Base-by-base conservation (phyloP, 805 yeast genomes). In the Metschnikowia dekortorum region DNA sequence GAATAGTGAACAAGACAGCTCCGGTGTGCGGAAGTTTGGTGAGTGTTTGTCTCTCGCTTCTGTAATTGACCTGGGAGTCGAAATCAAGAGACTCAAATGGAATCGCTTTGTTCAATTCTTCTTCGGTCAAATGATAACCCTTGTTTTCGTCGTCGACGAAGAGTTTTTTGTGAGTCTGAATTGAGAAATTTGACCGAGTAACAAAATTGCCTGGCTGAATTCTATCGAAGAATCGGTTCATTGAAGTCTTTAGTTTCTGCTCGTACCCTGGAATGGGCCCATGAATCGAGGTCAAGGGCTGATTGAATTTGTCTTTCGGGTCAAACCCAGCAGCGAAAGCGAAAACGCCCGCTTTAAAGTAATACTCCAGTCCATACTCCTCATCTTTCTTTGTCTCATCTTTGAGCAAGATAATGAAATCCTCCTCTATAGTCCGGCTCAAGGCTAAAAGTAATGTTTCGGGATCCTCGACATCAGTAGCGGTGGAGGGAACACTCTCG, bases 41-140 rank as follows among this genome's bases (percentile, higher is more conserved):
- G 49, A 80, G 74, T 10, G 64, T 66, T 59, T 84, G 89, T 50
- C 85, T 74, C 61, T 84, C 89, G 11, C 77, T 75, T 49, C 89
- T 70, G 64, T 82, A 66, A 57, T 74, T 78, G n/a, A 79, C 79
- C 34, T 67, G 66, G 36, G 73, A 73, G 47, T 74, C 71, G 53
- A 73, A 73, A 53, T 73, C 76, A 38, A 73, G 58, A 6, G 56
- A 56, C 14, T 62, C 65, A 18, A 16, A 56, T 2, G 64, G 59
- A 6, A 68, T 38, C 1, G 70, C 66, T 13, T 49, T 54, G 41
- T 64, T 66, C 7, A 53, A 54, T 10, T 58, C 55, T 11, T 59
- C 70, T 32, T 57, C 59, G 6, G 67, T 63, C 47, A 61, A 53
- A 47, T 70, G 67, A 46, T 70, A 71, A 16, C 77, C 76, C 52